A percentile compares a stretch with the other conserved stretches of the same genome.
phyloP scores from a whole-genome alignment of 768 basidiomycete genomes.

The Podaxis sp. region DNA sequence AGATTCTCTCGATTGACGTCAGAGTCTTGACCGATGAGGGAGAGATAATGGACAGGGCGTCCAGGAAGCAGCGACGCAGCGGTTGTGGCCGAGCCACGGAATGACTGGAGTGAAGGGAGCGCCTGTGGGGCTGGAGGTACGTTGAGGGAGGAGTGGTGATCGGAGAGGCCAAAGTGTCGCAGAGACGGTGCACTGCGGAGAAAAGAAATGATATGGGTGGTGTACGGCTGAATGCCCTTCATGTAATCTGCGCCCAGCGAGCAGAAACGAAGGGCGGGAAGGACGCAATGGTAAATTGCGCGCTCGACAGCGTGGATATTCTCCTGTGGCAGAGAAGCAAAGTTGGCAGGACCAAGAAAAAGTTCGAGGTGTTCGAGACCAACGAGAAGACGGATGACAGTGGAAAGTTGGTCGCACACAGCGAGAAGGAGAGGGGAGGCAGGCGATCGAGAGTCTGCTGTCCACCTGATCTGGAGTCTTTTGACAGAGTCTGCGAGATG shows the following conservation, averaged over 20 bases:
- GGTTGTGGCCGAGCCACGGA: constrained; percentile 60
- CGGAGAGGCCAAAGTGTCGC: constrained; percentile 46
- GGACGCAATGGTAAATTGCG: constrained; percentile 35
- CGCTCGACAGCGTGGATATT: constrained; percentile 48
- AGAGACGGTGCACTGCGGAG: constrained; percentile 41
- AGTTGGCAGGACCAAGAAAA: constrained; percentile 47
- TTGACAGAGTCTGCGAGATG: constrained; percentile 47
- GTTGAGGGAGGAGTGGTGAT: constrained; percentile 41
- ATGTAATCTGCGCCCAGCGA: constrained; percentile 47
- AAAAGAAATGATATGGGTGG: constrained; percentile 39
- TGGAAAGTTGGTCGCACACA: constrained; percentile 40
- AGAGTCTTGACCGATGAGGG: constrained; percentile 56
- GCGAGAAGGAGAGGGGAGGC: constrained; percentile 30
- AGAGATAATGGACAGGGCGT: constrained; percentile 54
- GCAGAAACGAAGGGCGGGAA: constrained; percentile 40
- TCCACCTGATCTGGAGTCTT: constrained; percentile 57
- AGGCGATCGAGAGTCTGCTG: constrained; percentile 34
- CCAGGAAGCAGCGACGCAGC: constrained; percentile 62
- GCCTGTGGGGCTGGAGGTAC: constrained; percentile 36
- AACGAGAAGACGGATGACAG: constrained; percentile 34
- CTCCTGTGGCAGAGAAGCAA: constrained; percentile 21
- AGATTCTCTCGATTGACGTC: constrained; percentile 55
- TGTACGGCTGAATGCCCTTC: constrained; percentile 43
- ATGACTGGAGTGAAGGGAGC: constrained; percentile 49
- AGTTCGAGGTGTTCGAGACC: constrained; percentile 58